Percentiles rank a stretch among this genome's conserved stretches.
Conservation (phyloP, 129 eudicot genomes). For the Sambucus nigra region DNA sequence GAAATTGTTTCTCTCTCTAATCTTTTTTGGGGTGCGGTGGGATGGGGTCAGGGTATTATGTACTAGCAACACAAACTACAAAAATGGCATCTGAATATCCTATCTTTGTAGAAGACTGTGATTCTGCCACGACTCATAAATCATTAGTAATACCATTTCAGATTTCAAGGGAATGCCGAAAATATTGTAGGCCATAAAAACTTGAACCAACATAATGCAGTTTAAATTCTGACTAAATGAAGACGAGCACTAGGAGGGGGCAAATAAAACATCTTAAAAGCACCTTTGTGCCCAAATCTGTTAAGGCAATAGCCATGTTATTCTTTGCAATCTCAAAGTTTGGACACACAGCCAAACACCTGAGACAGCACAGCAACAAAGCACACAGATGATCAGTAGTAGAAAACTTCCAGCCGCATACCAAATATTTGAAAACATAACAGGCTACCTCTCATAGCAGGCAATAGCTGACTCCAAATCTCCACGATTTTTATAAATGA, state of each 20-base stretch:
- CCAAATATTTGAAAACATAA: too few relatives aligned
- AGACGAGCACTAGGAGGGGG: neutral
- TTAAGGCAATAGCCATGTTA: constrained; percentile 96
- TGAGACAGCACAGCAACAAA: constrained; percentile 23
- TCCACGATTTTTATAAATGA: constrained; percentile 84
- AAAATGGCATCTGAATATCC: too few relatives aligned
- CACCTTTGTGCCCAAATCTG: constrained; percentile 98
- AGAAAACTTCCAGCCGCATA: too few relatives aligned
- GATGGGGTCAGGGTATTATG: too few relatives aligned
- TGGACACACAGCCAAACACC: constrained; percentile 97
- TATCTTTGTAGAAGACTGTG: too few relatives aligned
- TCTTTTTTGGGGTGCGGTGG: too few relatives aligned
- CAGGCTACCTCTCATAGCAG: constrained; percentile 90
- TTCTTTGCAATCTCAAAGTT: constrained; percentile 97
- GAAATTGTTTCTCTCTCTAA: too few relatives aligned
- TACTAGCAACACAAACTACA: too few relatives aligned
- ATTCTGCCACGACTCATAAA: too few relatives aligned
- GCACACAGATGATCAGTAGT: too few relatives aligned
- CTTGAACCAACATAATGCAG: neutral
- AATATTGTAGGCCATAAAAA: constrained; percentile 3
- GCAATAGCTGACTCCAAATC: constrained; percentile 94
- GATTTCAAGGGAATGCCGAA: too few relatives aligned
- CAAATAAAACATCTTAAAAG: neutral
- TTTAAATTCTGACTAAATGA: neutral
- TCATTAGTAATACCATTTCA: too few relatives aligned